Conservation (phyloP, 2,329 filamentous ascomycete species). For the Curvularia verruculosa region DNA sequence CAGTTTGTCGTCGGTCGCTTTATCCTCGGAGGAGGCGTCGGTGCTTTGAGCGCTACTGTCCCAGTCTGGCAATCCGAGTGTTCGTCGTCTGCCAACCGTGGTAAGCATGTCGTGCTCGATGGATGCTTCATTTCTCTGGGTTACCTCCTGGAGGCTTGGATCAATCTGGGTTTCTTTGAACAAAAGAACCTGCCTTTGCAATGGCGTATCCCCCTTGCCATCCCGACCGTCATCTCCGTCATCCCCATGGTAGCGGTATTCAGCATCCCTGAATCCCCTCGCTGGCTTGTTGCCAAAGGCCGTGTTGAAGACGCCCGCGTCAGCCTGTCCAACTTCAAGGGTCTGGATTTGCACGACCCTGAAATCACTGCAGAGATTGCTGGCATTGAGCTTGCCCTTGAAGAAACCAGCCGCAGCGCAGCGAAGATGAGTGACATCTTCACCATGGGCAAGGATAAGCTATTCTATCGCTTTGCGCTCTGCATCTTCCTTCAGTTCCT, state of each 20-base stretch:
- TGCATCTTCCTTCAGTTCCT: constrained; percentile 59
- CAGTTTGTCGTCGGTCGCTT: constrained; percentile 57
- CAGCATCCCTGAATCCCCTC: constrained; percentile 73
- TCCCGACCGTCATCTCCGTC: constrained; percentile 63
- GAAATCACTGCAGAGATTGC: constrained; percentile 69
- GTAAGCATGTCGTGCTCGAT: constrained; percentile 51
- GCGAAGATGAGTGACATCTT: constrained; percentile 63
- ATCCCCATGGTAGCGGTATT: constrained; percentile 63
- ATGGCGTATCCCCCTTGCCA: constrained; percentile 73
- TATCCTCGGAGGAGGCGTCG: constrained; percentile 54
- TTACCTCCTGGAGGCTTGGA: constrained; percentile 56
- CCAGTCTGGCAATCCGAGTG: constrained; percentile 57
- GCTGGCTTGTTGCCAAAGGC: constrained; percentile 71
- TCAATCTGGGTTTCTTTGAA: constrained; percentile 63
- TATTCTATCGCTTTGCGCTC: constrained; percentile 64
- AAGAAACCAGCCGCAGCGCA: constrained; percentile 61
- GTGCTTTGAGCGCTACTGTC: constrained; percentile 52
- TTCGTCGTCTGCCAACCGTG: constrained; percentile 48
- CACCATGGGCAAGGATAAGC: constrained; percentile 66
- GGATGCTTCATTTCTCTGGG: constrained; percentile 56
- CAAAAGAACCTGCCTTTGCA: constrained; percentile 63
- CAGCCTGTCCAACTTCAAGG: constrained; percentile 51
- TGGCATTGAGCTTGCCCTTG: constrained; percentile 60
- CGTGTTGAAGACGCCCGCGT: constrained; percentile 68
- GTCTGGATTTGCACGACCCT: constrained; percentile 46